Evolutionary conservation across 1,284 basidiomycete species (phyloP).

Genomic region (Ceratobasidium sp.): DNA sequence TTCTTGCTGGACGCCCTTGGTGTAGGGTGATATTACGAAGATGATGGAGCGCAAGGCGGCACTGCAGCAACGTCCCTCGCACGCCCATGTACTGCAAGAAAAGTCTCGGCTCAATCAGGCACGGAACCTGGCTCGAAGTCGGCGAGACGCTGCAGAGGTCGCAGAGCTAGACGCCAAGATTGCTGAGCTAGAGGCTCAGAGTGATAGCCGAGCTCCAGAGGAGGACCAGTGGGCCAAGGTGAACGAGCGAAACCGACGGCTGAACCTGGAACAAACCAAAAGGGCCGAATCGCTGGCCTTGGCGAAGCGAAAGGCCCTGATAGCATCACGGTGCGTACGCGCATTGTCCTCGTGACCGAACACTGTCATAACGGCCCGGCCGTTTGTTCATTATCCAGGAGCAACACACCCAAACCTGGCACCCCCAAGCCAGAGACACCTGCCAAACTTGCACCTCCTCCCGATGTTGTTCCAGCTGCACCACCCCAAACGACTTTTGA

Average conservation of each 20-base stretch:
- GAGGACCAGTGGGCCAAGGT: constrained; percentile 76
- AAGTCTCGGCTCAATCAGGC: constrained; percentile 71
- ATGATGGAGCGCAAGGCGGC: constrained; percentile 77
- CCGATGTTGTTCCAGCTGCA: constrained; percentile 32
- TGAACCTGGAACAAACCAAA: constrained; percentile 80
- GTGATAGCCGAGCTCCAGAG: constrained; percentile 56
- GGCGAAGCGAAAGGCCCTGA: constrained; percentile 67
- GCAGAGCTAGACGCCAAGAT: constrained; percentile 70
- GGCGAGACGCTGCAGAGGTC: constrained; percentile 73
- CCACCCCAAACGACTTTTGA: constrained; percentile 36
- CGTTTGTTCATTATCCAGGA: background rate
- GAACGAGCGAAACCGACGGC: constrained; percentile 87
- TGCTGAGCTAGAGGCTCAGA: constrained; percentile 59
- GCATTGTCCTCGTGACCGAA: background rate
- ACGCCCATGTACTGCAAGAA: constrained; percentile 63
- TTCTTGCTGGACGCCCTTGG: constrained; percentile 48
- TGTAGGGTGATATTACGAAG: constrained; percentile 67
- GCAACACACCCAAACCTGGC: constrained; percentile 30
- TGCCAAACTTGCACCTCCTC: constrained; percentile 16
- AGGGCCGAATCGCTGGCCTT: constrained; percentile 76
- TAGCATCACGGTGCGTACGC: constrained; percentile 24
- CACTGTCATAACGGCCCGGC: background rate
- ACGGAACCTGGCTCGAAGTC: constrained; percentile 74
- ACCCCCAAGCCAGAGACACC: constrained; percentile 6
- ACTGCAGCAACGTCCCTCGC: constrained; percentile 60